Conservation (phyloP, 441 rosid species). For the Mallotus repandus region DNA sequence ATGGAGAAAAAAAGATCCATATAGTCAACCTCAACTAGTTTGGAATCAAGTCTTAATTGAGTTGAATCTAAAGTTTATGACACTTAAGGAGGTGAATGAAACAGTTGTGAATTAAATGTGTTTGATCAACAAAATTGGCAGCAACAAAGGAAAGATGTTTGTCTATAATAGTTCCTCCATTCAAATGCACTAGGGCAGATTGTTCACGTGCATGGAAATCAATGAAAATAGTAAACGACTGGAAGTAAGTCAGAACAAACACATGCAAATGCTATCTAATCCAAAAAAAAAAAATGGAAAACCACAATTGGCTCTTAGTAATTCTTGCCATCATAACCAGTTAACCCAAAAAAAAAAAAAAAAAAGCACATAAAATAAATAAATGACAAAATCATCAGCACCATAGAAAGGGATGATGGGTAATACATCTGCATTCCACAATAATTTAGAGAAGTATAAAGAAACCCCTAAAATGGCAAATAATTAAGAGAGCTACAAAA, state of each 20-base stretch:
- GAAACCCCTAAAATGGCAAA: constrained; percentile 17
- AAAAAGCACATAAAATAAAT: neutral
- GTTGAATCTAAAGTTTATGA: neutral
- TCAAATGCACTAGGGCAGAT: neutral
- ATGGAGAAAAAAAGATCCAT: no score
- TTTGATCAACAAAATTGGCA: no score
- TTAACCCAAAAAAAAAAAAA: neutral
- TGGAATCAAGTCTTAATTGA: no score
- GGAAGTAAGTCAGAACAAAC: neutral
- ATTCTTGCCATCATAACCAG: neutral
- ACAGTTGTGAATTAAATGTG: neutral
- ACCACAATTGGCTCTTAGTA: neutral
- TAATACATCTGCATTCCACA: no score
- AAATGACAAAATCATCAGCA: no score
- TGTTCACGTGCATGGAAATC: neutral
- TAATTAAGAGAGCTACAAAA: neutral
- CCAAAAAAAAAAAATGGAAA: neutral
- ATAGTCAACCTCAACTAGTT: no score
- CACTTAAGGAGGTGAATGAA: neutral
- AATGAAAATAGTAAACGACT: neutral
- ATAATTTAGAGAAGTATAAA: constrained; percentile 15
- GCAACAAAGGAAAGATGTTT: neutral
- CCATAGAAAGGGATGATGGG: no score
- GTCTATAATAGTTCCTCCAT: neutral
- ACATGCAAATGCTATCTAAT: neutral